These are phyloP conservation scores for Fusarium sp. DNA, from an alignment of 2,329 filamentous ascomycete genomes.

Conservation along the genomic window DNA sequence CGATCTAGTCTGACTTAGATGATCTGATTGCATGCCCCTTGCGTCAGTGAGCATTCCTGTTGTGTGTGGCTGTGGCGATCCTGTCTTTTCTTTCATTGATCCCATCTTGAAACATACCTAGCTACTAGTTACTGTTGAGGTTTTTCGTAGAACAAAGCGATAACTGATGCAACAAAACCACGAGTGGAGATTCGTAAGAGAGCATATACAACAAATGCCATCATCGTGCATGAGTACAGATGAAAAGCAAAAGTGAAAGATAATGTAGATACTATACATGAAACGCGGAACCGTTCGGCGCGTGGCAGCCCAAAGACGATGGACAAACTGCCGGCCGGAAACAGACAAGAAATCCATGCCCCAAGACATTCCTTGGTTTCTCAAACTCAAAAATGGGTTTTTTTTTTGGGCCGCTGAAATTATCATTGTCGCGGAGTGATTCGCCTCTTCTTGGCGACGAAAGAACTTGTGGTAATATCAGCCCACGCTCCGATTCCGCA, in stretches of 20 bases:
- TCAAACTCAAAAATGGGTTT: neutral
- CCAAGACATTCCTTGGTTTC: constrained; percentile 8
- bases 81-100: constrained; percentile 6
- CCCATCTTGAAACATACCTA: neutral
- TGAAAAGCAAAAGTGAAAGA: neutral
- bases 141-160: neutral
- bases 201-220: neutral
- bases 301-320: neutral
- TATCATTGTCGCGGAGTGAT: constrained; percentile 15
- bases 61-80: neutral
- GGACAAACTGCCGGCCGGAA: constrained; percentile 7
- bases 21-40: constrained; percentile 3
- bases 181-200: neutral
- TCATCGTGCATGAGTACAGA: constrained; percentile 4
- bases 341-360: neutral
- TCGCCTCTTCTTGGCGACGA: constrained; percentile 21
- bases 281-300: constrained; percentile 19
- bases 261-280: constrained; percentile 25
- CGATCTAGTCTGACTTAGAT: constrained; percentile 22
- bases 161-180: neutral
- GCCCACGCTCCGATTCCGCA: constrained; percentile 38
- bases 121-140: neutral
- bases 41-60: constrained; percentile 14
- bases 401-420: neutral
- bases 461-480: constrained; percentile 16